Percentiles rank a stretch among this genome's conserved stretches.
Conservation (phyloP, 306 rosid genomes). For the Gleditsia sinensis region DNA sequence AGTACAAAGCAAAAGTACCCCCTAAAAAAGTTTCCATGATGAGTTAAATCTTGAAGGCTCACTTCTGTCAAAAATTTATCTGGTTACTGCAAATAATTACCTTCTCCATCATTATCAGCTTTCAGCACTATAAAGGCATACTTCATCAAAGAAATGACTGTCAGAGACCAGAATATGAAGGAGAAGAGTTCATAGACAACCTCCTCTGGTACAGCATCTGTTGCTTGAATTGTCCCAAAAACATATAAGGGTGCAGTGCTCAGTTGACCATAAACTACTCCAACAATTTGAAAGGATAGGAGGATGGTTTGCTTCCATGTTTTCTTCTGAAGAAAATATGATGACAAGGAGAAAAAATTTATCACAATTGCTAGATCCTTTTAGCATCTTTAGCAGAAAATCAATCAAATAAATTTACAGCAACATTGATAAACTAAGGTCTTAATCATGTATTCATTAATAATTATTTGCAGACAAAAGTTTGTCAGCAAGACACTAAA, state of each 20-base stretch:
- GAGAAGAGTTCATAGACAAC: conserved; percentile 64
- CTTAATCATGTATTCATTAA: background rate
- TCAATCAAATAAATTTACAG: background rate
- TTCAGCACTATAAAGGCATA: conserved; percentile 64
- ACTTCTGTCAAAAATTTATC: background rate
- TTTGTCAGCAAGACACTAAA: background rate
- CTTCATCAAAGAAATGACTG: conserved; percentile 60
- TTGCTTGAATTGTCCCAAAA: conserved; percentile 53
- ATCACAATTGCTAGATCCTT: background rate
- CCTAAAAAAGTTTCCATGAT: conserved; percentile 41
- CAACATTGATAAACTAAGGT: background rate
- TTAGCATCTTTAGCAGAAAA: background rate
- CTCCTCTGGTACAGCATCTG: conserved; percentile 45
- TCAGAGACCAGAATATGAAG: conserved; percentile 81
- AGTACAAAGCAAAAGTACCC: conserved; percentile 80
- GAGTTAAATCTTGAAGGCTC: conserved; percentile 22
- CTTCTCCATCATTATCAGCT: conserved; percentile 79
- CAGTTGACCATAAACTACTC: conserved; percentile 79
- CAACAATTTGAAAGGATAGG: conserved; percentile 76
- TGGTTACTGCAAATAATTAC: conserved; percentile 31
- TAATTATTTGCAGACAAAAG: background rate
- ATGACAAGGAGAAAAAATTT: background rate
- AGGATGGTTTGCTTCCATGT: conserved; percentile 67
- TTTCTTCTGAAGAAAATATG: conserved; percentile 46
- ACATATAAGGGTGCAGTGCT: conserved; percentile 82